Conservation (phyloP, 306 rosid genomes). For the Sindora glabra region DNA sequence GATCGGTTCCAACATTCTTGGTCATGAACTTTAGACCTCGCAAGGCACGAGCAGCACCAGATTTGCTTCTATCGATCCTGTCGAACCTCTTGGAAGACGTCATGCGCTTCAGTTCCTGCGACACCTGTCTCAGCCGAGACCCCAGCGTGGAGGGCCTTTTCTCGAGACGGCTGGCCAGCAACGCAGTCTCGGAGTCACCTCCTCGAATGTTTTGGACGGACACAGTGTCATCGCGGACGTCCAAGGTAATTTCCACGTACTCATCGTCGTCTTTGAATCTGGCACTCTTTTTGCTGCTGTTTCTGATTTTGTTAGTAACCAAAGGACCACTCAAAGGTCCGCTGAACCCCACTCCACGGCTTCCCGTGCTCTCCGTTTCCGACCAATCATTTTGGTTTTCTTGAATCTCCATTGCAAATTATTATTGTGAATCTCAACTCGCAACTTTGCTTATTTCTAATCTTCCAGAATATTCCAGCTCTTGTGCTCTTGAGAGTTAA, state of each 20-base stretch:
- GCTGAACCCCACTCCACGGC: slow-evolving; percentile 47
- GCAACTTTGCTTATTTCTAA: neutral
- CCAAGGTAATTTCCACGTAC: slow-evolving; percentile 76
- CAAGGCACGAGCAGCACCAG: slow-evolving; percentile 77
- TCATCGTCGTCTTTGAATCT: slow-evolving; percentile 51
- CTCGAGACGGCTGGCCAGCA: slow-evolving; percentile 52
- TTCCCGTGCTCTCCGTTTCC: slow-evolving; percentile 45
- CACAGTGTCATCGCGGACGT: slow-evolving; percentile 57
- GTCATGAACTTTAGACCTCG: slow-evolving; percentile 75
- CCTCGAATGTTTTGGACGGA: slow-evolving; percentile 62
- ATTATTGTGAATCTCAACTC: neutral
- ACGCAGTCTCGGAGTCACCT: slow-evolving; percentile 60
- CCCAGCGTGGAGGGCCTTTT: slow-evolving; percentile 43
- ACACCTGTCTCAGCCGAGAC: slow-evolving; percentile 50
- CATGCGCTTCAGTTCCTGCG: slow-evolving; percentile 75
- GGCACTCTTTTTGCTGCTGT: slow-evolving; percentile 42
- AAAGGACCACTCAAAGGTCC: slow-evolving; percentile 63
- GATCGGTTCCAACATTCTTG: slow-evolving; percentile 51
- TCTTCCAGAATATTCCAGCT: neutral
- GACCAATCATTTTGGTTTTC: slow-evolving; percentile 45
- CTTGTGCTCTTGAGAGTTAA: neutral
- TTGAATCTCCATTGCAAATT: slow-evolving; percentile 49
- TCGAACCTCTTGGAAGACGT: slow-evolving; percentile 54
- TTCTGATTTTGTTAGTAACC: slow-evolving; percentile 29
- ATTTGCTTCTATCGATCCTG: slow-evolving; percentile 46